These are phyloP conservation scores for Thalassiosira pacifica DNA, from an alignment of 352 stramenopile species.

Conservation along the genomic window DNA sequence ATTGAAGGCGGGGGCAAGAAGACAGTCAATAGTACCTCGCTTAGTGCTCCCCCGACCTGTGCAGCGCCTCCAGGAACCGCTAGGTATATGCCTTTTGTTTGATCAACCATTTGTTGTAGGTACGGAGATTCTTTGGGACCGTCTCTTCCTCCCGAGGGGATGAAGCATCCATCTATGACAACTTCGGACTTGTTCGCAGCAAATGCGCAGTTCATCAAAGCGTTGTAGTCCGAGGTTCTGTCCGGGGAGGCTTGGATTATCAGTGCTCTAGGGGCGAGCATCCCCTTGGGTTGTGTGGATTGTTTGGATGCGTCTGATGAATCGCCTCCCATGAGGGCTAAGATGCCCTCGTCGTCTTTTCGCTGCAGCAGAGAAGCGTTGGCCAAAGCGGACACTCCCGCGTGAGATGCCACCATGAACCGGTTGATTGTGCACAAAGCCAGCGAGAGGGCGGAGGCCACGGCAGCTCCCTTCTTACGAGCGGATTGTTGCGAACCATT, in stretches of 20 bases:
- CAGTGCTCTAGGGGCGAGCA: constrained; percentile 72
- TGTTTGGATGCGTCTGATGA: constrained; percentile 19
- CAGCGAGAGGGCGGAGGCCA: constrained; percentile 75
- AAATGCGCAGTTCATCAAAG: constrained; percentile 88
- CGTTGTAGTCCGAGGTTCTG: constrained; percentile 85
- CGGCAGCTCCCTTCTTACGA: constrained; percentile 58
- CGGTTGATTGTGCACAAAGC: constrained; percentile 81
- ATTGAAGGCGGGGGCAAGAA: constrained; percentile 73
- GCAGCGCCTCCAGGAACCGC: constrained; percentile 66
- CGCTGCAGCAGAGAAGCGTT: constrained; percentile 17
- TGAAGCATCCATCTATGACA: constrained; percentile 84
- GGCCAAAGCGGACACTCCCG: constrained; percentile 65
- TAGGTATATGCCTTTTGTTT: constrained; percentile 73
- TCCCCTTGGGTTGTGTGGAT: constrained; percentile 36
- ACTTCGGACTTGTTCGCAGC: constrained; percentile 77
- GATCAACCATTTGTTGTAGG: constrained; percentile 82
- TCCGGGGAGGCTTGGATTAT: constrained; percentile 86
- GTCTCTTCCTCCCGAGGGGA: constrained; percentile 56
- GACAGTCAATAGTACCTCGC: constrained; percentile 75
- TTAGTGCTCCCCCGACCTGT: constrained; percentile 78
- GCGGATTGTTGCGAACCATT: constrained; percentile 11
- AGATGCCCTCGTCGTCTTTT: constrained; percentile 76
- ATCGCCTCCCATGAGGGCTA: constrained; percentile 64
- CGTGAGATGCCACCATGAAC: constrained; percentile 77
- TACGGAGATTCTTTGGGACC: constrained; percentile 64